Evolutionary conservation across 1,284 basidiomycete species (phyloP), one percentile per base, ranked within the genome.

Genomic region (Ustanciosporium gigantosporum): DNA sequence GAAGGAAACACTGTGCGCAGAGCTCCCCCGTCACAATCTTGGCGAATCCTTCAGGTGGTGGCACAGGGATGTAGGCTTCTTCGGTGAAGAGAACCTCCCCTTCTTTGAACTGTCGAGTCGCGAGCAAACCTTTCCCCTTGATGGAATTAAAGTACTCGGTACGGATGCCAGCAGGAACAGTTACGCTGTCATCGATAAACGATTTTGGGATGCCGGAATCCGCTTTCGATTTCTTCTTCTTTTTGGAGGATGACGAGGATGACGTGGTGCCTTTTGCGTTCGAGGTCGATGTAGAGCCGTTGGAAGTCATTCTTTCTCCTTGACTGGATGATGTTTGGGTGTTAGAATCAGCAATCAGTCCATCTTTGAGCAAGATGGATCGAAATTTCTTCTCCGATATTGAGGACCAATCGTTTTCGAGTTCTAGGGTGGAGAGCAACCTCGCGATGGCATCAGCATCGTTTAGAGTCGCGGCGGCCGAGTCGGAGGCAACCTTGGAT

Each of bases 81-180:
- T 93, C 90, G 52, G 86, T 87, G 88, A 90, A 93, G 5, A 93
- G 72, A 8, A 85, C 80, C 58, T 91, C 88, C 0, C 87, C 89
- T 66, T 85, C 82, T 11, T 80, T 78, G 48, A 92, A 86, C 37
- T 82, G 80, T 43, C 84, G 82, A 21, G 79, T 84, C 2, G 89
- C 88, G 1, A 92, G 83, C 23, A 93, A 80, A 0, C 91, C 91
- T 70, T 93, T 92, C 8, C 90, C 90, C 71, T 88, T 90, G 53
- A 82, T 80, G 43, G 82, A 81, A 40, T 85, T 82, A 71, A 90
- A 91, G 79, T 86, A 83, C 68, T 82, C 83, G 2, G 88, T 87
- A 43, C 84, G 81, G 11, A 89, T 82, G 14, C 66, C 66, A 2
- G 50, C 1, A 0, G 72, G 70, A 9, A 73, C 34, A 13, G 40